Percentiles rank a stretch among this genome's conserved stretches.
phyloP scores from a whole-genome alignment of 352 stramenopile species.

The Thraustochytrium sp. region DNA sequence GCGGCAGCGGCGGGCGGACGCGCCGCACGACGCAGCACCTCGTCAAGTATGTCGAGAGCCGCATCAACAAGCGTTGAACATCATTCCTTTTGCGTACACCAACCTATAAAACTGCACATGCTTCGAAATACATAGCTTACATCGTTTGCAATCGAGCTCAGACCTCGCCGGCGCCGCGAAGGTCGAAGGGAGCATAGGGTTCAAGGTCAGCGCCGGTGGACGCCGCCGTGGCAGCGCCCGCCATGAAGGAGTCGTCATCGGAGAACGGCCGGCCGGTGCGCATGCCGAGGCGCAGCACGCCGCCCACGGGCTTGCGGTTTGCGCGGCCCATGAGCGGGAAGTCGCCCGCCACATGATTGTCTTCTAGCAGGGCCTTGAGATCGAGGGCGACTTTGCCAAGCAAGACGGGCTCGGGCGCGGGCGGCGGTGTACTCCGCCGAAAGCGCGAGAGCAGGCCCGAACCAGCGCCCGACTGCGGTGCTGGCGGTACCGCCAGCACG shows the following conservation, averaged over 20 bases:
- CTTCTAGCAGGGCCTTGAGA: background rate
- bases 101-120: no score
- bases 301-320: background rate
- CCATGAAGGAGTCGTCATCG: background rate
- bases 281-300: background rate
- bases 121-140: background rate
- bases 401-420: background rate
- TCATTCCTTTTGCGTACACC: no score
- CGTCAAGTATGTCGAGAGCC: no score
- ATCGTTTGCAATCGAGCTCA: no score
- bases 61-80: no score
- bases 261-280: background rate
- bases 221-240: background rate
- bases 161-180: background rate
- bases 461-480: background rate
- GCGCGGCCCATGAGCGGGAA: background rate
- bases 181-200: background rate
- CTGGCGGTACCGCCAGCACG: background rate
- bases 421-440: background rate
- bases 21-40: no score
- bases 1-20: background rate
- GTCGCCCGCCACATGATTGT: background rate
- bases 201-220: background rate
- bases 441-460: background rate
- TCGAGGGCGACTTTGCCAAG: conserved; percentile 1